Conservation (phyloP, 2,329 filamentous ascomycete genomes). For the Colletotrichum spinosum region DNA sequence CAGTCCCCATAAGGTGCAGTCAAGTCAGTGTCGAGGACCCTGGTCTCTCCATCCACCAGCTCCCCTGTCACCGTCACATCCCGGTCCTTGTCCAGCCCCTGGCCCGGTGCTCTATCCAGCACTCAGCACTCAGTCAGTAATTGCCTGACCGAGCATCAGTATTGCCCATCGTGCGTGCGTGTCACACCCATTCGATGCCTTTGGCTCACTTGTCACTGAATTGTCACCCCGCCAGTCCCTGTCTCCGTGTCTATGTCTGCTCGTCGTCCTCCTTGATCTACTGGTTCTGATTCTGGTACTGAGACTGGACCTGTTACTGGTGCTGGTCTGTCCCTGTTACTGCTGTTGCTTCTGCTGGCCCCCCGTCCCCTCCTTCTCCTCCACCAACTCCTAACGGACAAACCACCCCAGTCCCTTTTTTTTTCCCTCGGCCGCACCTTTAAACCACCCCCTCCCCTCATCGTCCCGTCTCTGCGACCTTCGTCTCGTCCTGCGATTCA, state of each 20-base stretch:
- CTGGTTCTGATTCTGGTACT: no score
- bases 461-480: conserved; percentile 21
- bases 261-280: not conserved
- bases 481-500: conserved; percentile 34
- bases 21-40: conserved; percentile 18
- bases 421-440: conserved; percentile 16
- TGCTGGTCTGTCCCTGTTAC: not conserved
- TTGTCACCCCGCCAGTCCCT: conserved; percentile 29
- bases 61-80: not conserved
- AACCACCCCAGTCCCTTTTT: conserved; percentile 9
- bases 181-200: not conserved
- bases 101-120: not conserved
- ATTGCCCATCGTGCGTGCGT: no score
- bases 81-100: conserved; percentile 15
- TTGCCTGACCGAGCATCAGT: no score
- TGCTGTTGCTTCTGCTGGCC: not conserved
- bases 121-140: no score
- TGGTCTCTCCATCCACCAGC: conserved; percentile 26
- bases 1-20: conserved; percentile 5
- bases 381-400: not conserved
- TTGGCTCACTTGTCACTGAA: conserved; percentile 32
- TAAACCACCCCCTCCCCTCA: conserved; percentile 35
- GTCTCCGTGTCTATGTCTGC: not conserved
- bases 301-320: no score
- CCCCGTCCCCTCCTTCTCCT: conserved; percentile 10